A percentile compares a stretch with the other conserved stretches of the same genome.
Evolutionary conservation across 2,329 filamentous ascomycete species (phyloP).

Genomic region (Botrytis deweyae): DNA sequence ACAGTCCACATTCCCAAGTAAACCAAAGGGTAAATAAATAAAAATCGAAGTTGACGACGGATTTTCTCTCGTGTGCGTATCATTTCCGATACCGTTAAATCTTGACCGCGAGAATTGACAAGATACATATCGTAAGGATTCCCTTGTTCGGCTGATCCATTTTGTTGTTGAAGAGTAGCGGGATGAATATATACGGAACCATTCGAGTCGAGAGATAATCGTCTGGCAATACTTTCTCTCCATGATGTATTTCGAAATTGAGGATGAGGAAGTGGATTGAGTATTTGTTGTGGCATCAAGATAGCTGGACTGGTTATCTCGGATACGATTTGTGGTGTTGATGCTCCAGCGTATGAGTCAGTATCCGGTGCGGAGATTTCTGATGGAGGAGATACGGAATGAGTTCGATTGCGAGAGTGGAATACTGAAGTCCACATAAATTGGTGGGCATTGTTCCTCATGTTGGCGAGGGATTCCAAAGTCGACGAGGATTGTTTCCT

Average conservation of each 20-base stretch:
- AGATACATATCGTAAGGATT: constrained; percentile 32
- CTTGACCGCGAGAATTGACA: constrained; percentile 34
- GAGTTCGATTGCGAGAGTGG: constrained; percentile 24
- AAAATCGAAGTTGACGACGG: constrained; percentile 64
- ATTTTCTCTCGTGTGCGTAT: constrained; percentile 53
- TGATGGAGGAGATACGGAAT: constrained; percentile 26
- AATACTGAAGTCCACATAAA: constrained; percentile 37
- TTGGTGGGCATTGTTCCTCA: constrained; percentile 29
- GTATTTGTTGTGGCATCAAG: not conserved
- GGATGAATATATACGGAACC: constrained; percentile 24
- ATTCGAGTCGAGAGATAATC: constrained; percentile 27
- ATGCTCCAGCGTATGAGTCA: constrained; percentile 29
- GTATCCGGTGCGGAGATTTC: constrained; percentile 27
- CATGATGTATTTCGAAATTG: constrained; percentile 29
- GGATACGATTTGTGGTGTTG: constrained; percentile 28
- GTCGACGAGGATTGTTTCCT: constrained; percentile 29
- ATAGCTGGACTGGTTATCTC: constrained; percentile 18
- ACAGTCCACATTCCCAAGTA: constrained; percentile 72
- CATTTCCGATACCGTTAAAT: constrained; percentile 40
- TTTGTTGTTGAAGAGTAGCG: constrained; percentile 28
- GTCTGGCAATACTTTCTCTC: constrained; percentile 28
- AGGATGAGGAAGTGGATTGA: not conserved
- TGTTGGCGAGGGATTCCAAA: constrained; percentile 24
- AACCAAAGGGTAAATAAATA: constrained; percentile 74
- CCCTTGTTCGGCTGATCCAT: constrained; percentile 19